These are phyloP conservation scores for Claviceps sp. DNA, from an alignment of 2,329 filamentous ascomycete genomes.

Conservation along the genomic window DNA sequence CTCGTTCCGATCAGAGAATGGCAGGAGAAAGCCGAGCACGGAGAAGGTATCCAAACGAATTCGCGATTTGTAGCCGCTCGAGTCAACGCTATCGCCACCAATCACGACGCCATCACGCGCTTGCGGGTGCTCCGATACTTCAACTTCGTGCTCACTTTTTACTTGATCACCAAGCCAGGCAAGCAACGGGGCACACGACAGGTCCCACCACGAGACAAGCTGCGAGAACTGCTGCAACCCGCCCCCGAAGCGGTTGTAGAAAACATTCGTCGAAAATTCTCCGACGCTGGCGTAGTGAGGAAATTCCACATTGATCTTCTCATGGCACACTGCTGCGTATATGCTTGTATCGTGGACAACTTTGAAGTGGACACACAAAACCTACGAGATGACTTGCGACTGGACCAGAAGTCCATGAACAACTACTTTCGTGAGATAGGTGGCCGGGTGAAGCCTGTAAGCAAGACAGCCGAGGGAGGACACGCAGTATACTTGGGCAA, in stretches of 20 bases:
- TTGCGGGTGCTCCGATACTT: constrained; percentile 49
- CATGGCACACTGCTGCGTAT: constrained; percentile 58
- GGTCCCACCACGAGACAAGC: constrained; percentile 48
- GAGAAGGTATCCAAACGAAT: constrained; percentile 40
- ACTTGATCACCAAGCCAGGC: constrained; percentile 31
- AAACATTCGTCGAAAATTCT: constrained; percentile 56
- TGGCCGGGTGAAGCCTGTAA: constrained; percentile 47
- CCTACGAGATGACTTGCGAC: constrained; percentile 55
- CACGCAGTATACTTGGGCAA: constrained; percentile 43
- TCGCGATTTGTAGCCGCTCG: constrained; percentile 55
- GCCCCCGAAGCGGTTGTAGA: constrained; percentile 51
- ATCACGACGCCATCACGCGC: constrained; percentile 37
- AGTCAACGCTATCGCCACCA: constrained; percentile 39
- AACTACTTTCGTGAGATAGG: constrained; percentile 69
- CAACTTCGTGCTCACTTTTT: constrained; percentile 42
- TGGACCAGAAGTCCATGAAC: constrained; percentile 57
- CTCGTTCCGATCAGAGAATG: constrained; percentile 60
- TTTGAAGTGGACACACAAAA: constrained; percentile 59
- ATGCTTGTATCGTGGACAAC: constrained; percentile 59
- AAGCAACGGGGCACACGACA: constrained; percentile 32
- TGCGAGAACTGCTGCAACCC: constrained; percentile 41
- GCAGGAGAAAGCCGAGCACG: constrained; percentile 51
- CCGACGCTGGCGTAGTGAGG: constrained; percentile 47
- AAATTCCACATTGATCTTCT: constrained; percentile 62
- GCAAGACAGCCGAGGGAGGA: constrained; percentile 48